These are phyloP conservation scores for Gaertneriomyces sp. DNA, from an alignment of 192 early-diverging fungal genomes.

Conservation along the genomic window DNA sequence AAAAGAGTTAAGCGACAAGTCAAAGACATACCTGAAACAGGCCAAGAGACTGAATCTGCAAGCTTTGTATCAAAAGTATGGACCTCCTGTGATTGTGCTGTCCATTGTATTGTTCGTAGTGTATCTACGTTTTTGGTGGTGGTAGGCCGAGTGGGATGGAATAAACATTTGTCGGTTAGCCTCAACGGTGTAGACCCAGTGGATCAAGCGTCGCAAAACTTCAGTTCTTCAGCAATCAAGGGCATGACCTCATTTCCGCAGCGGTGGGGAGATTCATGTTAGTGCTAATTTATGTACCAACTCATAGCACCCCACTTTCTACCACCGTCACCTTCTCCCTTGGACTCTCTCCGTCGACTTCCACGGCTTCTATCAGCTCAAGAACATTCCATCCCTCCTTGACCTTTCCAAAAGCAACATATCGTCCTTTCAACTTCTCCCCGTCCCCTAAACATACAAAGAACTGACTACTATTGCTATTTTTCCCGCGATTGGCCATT, in stretches of 20 bases:
- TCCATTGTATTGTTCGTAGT: constrained; percentile 78
- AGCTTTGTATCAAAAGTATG: constrained; percentile 91
- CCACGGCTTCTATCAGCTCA: constrained; percentile 21
- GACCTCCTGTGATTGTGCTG: constrained; percentile 76
- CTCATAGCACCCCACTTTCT: constrained; percentile 24
- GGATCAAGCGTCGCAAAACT: no score
- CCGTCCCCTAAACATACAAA: constrained; percentile 71
- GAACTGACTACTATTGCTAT: constrained; percentile 75
- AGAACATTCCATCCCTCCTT: constrained; percentile 17
- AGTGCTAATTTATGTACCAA: no score
- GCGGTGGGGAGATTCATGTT: no score
- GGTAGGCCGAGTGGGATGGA: constrained; percentile 11
- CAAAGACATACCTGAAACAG: constrained; percentile 83
- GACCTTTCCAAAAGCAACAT: constrained; percentile 61
- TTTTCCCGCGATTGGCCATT: constrained; percentile 83
- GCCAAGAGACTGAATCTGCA: constrained; percentile 84
- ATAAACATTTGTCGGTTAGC: no score
- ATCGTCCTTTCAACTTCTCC: constrained; percentile 59
- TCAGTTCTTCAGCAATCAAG: no score
- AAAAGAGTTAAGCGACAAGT: constrained; percentile 61
- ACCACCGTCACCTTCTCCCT: constrained; percentile 12
- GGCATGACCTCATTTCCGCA: no score
- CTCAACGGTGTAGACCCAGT: no score
- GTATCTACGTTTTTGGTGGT: constrained; percentile 60
- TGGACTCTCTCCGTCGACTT: constrained; percentile 18